phyloP scores from a whole-genome alignment of 139 green algal species.

The Ulvella scutata region DNA sequence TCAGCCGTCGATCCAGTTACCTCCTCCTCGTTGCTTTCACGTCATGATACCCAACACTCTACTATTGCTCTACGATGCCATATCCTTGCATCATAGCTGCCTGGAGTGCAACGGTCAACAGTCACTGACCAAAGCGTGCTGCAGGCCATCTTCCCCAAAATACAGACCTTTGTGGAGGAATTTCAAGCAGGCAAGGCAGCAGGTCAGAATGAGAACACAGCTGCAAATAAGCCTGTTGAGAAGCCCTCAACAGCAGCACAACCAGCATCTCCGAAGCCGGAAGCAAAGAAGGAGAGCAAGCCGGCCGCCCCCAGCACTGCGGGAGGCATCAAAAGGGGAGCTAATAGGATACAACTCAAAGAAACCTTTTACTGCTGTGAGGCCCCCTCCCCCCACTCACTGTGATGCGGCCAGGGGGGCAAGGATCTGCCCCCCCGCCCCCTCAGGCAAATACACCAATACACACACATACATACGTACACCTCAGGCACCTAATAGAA shows the following conservation, averaged over 20 bases:
- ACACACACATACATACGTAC: too few species aligned
- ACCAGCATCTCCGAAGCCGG: neutral
- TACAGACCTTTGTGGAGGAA: conserved; percentile 48
- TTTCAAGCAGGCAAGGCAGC: conserved; percentile 28
- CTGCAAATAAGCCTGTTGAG: neutral
- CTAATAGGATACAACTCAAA: conserved; percentile 25
- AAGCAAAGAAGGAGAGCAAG: too few species aligned
- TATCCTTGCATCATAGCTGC: neutral
- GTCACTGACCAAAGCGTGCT: neutral
- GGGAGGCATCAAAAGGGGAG: neutral
- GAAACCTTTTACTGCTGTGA: conserved; percentile 50
- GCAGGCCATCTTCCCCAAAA: conserved; percentile 22
- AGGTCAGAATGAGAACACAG: neutral
- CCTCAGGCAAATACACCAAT: too few species aligned
- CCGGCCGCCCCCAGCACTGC: conserved; percentile 8
- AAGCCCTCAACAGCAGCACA: neutral
- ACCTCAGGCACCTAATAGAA: too few species aligned
- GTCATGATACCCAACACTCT: neutral
- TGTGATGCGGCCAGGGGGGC: too few species aligned
- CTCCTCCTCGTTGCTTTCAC: neutral
- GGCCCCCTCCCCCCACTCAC: neutral
- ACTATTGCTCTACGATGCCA: too few species aligned
- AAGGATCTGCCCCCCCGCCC: too few species aligned
- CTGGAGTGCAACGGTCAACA: neutral
- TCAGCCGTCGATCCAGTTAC: neutral